These are phyloP conservation scores for Alnus glutinosa DNA, from an alignment of 306 rosid genomes.

Conservation along the genomic window DNA sequence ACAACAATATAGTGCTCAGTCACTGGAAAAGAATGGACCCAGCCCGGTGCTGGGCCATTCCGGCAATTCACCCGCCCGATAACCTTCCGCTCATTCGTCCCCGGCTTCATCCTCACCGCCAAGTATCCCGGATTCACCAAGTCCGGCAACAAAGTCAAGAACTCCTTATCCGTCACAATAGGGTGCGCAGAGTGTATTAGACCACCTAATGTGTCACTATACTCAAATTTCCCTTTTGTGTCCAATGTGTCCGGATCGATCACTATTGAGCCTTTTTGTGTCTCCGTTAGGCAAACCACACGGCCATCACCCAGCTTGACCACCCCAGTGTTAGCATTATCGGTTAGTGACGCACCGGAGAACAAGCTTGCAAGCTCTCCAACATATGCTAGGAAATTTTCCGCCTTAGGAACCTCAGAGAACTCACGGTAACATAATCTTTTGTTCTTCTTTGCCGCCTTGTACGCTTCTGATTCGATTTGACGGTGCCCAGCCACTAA, in stretches of 20 bases:
- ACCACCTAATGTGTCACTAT: constrained; percentile 80
- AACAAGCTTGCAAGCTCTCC: constrained; percentile 77
- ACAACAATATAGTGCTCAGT: constrained; percentile 71
- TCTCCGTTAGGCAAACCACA: constrained; percentile 88
- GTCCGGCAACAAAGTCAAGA: constrained; percentile 77
- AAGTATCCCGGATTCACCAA: constrained; percentile 71
- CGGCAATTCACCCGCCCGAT: constrained; percentile 74
- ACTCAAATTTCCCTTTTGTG: constrained; percentile 68
- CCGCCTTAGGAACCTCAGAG: constrained; percentile 77
- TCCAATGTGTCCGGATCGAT: constrained; percentile 72
- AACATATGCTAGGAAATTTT: constrained; percentile 60
- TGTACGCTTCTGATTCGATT: constrained; percentile 71
- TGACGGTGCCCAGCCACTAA: constrained; percentile 76
- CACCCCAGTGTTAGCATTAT: constrained; percentile 89
- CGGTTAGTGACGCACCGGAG: constrained; percentile 80
- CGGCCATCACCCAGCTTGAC: constrained; percentile 81
- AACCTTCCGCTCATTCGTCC: constrained; percentile 71
- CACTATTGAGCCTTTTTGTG: constrained; percentile 84
- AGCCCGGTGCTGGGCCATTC: constrained; percentile 71
- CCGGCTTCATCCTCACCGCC: constrained; percentile 75
- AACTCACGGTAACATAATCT: constrained; percentile 87
- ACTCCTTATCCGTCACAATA: constrained; percentile 72
- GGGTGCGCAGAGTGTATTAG: constrained; percentile 93
- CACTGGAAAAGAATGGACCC: constrained; percentile 94
- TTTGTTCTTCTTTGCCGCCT: constrained; percentile 67